Base-by-base conservation (phyloP, 192 early-diverging fungal genomes). In the Umbelopsis ramanniana region DNA sequence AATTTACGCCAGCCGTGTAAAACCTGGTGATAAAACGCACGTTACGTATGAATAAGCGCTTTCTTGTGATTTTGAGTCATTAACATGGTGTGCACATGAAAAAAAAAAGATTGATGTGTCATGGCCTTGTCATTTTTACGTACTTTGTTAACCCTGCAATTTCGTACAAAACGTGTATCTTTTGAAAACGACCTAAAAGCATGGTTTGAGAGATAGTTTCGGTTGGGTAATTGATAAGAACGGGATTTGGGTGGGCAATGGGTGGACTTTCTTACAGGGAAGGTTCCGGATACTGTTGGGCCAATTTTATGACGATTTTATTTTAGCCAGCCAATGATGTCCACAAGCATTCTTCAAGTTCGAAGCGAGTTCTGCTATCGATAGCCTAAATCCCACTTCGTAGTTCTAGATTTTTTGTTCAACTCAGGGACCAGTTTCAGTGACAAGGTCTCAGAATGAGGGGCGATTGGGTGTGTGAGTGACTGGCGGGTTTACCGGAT, bases 401-500 rank as follows among this genome's bases (percentile, higher is more conserved):
- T 19, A 1, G 48, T 38, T 63, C 57, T 63, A 63, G 57, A 63
- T 37, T 37, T 0, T 6, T 14, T 8, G 35, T 37, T 6, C 15
- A 33, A 10, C 29, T 63, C 23, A 29, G 15, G 17, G 11, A 63
- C 4, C 26, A 24, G 54, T 22, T 22, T 37, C 10, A 63, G 35
- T 63, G 26, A 19, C 26, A 37, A 7, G 1, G 40, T 63, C 35
- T 63, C 12, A 29, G 29, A 29, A 29, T 3, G 29, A 2, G 29
- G 33, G 26, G 19, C 48, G 48, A 17, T 50, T 6, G 29, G 29
- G 29, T 54, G 57, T 63, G 57, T 19, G 57, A 63, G 57, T 37
- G 57, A 63, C 11, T 19, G 57, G 57, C 17, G 17, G 19, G 57
- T 26, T 63, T 63, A 37, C 57, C 57, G 29, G 29, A 63, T 63